Evolutionary conservation across 2,329 filamentous ascomycete genomes (phyloP).

Genomic region (Diaporthe humulicola): DNA sequence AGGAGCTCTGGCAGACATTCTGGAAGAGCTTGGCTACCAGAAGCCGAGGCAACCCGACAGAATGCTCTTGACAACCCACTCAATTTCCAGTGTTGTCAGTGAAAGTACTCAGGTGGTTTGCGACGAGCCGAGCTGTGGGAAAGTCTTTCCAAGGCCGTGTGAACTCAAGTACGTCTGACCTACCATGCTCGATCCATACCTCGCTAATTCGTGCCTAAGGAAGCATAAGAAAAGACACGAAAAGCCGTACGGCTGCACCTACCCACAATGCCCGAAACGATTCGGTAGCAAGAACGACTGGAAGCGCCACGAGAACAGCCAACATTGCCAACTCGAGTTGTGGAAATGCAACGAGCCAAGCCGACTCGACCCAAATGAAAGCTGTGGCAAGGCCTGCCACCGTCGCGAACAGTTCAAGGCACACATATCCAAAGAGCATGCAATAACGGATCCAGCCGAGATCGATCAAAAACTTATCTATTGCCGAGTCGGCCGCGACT

Average conservation of each 20-base stretch:
- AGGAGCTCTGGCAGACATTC: conserved; percentile 49
- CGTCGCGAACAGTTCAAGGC: conserved; percentile 69
- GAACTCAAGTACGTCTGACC: conserved; percentile 66
- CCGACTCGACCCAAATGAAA: conserved; percentile 40
- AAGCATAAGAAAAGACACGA: conserved; percentile 89
- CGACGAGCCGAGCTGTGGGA: conserved; percentile 53
- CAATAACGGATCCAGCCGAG: conserved; percentile 46
- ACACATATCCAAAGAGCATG: conserved; percentile 71
- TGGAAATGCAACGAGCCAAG: conserved; percentile 75
- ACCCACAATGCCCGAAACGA: conserved; percentile 73
- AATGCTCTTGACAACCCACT: conserved; percentile 41
- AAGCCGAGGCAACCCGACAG: conserved; percentile 37
- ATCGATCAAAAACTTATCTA: conserved; percentile 61
- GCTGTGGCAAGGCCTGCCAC: conserved; percentile 72
- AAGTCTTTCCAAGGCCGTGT: conserved; percentile 63
- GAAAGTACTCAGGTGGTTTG: conserved; percentile 40
- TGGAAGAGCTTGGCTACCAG: conserved; percentile 46
- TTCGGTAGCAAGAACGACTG: conserved; percentile 97
- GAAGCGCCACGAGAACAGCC: conserved; percentile 89
- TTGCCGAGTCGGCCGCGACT: conserved; percentile 74
- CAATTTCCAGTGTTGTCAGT: conserved; percentile 20
- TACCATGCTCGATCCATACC: background rate
- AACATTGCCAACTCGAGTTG: conserved; percentile 79
- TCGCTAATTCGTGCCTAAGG: conserved; percentile 57
- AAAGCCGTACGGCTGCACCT: conserved; percentile 87